Evolutionary conservation across 192 early-diverging fungal genomes (phyloP).

Genomic region (Backusella sp.): DNA sequence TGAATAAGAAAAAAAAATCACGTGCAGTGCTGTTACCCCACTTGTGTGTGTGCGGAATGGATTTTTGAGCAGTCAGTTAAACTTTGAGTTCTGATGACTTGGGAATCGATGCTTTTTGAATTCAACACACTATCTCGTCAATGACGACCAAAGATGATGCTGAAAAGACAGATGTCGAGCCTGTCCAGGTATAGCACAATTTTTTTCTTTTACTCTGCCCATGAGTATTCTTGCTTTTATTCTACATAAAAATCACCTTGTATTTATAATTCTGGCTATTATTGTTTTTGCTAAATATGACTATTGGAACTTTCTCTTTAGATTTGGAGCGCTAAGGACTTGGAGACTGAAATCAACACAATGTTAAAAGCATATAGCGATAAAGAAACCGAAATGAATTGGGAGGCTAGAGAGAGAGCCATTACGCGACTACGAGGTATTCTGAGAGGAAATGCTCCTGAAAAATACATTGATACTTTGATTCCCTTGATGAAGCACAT

Average conservation of each 20-base stretch:
- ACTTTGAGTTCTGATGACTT: conserved; percentile 1
- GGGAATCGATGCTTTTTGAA: conserved; percentile 5
- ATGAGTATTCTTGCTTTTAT: neutral
- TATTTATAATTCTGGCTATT: neutral
- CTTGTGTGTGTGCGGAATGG: neutral
- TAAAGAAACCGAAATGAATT: conserved; percentile 39
- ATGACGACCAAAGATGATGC: conserved; percentile 19
- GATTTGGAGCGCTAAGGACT: conserved; percentile 29
- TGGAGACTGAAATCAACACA: conserved; percentile 12
- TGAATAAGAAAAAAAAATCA: neutral
- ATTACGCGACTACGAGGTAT: conserved; percentile 31
- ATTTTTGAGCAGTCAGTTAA: conserved; percentile 9
- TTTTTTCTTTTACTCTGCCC: neutral
- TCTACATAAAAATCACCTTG: neutral
- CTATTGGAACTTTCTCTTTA: neutral
- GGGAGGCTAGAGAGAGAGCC: conserved; percentile 32
- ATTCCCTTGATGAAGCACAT: conserved; percentile 9
- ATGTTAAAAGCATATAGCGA: conserved; percentile 26
- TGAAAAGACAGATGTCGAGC: conserved; percentile 20
- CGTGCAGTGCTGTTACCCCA: neutral
- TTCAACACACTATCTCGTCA: conserved; percentile 18
- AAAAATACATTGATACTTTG: conserved; percentile 25
- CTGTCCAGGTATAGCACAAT: conserved; percentile 11
- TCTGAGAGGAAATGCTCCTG: conserved; percentile 28
- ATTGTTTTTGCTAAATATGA: neutral